phyloP scores from a whole-genome alignment of 2,329 filamentous ascomycete genomes.

The Cladosporium colombiae region DNA sequence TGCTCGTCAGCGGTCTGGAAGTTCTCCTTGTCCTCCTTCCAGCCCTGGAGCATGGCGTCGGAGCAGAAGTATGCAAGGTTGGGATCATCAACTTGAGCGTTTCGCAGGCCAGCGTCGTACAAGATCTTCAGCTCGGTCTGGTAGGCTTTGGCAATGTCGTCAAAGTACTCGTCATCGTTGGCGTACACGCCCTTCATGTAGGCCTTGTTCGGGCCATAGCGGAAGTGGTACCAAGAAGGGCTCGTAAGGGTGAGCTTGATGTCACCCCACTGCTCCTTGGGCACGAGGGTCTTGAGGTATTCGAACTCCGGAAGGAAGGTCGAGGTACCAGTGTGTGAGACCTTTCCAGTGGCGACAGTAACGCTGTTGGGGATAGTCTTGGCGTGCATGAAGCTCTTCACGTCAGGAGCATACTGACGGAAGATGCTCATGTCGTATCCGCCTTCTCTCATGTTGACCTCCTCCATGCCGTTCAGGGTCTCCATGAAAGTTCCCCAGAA shows the following conservation, averaged over 20 bases:
- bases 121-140: constrained; percentile 49
- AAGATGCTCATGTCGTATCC: constrained; percentile 52
- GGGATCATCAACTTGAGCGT: constrained; percentile 53
- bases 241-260: constrained; percentile 43
- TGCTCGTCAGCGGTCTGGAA: constrained; percentile 68
- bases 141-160: constrained; percentile 49
- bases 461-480: constrained; percentile 47
- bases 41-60: constrained; percentile 69
- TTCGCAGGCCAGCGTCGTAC: constrained; percentile 48
- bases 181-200: constrained; percentile 48
- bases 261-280: constrained; percentile 62
- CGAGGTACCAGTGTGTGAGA: constrained; percentile 56
- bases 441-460: constrained; percentile 44
- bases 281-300: constrained; percentile 59
- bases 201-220: constrained; percentile 55
- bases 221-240: constrained; percentile 27
- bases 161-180: constrained; percentile 51
- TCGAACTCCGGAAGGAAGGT: constrained; percentile 62
- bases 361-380: constrained; percentile 58
- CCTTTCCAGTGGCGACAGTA: constrained; percentile 59
- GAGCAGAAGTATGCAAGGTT: constrained; percentile 67
- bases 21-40: constrained; percentile 68
- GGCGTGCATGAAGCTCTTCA: constrained; percentile 62
- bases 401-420: constrained; percentile 61
- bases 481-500: constrained; percentile 39